Conservation (phyloP, 306 rosid genomes). For the Fragaria ananassa region DNA sequence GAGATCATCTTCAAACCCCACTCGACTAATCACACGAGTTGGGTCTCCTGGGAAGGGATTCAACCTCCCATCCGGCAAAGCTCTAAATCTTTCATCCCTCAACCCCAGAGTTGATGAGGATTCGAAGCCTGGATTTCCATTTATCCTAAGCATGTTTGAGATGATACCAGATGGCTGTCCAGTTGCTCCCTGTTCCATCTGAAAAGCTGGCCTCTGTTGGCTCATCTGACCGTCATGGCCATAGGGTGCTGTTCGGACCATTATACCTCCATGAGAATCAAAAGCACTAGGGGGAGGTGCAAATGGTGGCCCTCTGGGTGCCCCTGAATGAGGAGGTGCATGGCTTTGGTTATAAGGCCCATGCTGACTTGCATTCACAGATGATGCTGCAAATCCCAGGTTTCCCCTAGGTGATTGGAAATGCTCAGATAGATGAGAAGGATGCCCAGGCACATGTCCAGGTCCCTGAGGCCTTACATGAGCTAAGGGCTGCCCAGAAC, state of each 20-base stretch:
- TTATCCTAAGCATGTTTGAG: slow-evolving; percentile 29
- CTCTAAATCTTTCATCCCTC: slow-evolving; percentile 65
- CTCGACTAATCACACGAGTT: slow-evolving; percentile 31
- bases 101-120: slow-evolving; percentile 38
- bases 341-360: slow-evolving; percentile 55
- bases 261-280: slow-evolving; percentile 49
- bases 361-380: slow-evolving; percentile 35
- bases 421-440: slow-evolving; percentile 29
- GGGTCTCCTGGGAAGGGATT: slow-evolving; percentile 36
- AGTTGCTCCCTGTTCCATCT: slow-evolving; percentile 26
- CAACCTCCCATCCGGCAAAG: slow-evolving; percentile 41
- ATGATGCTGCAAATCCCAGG: slow-evolving; percentile 32
- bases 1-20: slow-evolving; percentile 67
- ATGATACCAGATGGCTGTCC: slow-evolving; percentile 31
- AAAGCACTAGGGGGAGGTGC: slow-evolving; percentile 46
- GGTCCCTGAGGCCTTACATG: slow-evolving; percentile 50
- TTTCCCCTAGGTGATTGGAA: slow-evolving; percentile 28
- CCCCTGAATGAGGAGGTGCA: slow-evolving; percentile 42
- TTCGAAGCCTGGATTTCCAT: slow-evolving; percentile 41
- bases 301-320: slow-evolving; percentile 47
- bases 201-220: slow-evolving; percentile 29
- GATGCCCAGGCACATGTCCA: slow-evolving; percentile 36
- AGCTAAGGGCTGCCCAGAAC: slow-evolving; percentile 36
- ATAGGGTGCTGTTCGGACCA: slow-evolving; percentile 46
- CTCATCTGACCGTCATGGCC: slow-evolving; percentile 46